Conservation (phyloP, 2,329 filamentous ascomycete genomes). For the Fusarium sp. region DNA sequence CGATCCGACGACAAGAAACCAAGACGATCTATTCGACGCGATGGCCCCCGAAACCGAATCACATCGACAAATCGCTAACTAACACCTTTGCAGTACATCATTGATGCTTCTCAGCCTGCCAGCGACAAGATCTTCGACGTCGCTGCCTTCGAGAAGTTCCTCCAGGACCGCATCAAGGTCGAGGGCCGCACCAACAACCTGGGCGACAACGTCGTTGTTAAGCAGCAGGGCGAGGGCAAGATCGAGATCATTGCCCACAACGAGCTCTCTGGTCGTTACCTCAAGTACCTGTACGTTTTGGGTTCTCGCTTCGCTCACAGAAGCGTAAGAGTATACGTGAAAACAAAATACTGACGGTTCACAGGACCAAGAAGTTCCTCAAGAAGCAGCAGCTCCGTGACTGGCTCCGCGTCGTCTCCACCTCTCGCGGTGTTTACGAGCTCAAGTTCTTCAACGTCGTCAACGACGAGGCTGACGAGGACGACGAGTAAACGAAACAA, state of each 20-base stretch:
- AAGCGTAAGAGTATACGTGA: neutral
- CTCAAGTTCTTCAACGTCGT: slow-evolving; percentile 99
- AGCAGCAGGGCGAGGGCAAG: slow-evolving; percentile 94
- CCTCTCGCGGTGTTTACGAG: slow-evolving; percentile 98
- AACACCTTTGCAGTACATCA: slow-evolving; percentile 79
- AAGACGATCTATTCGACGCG: neutral
- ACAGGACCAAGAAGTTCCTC: slow-evolving; percentile 99
- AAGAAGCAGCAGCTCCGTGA: slow-evolving; percentile 99
- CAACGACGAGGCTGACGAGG: slow-evolving; percentile 96
- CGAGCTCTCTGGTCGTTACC: slow-evolving; percentile 97
- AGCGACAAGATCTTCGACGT: slow-evolving; percentile 99
- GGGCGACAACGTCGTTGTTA: slow-evolving; percentile 91
- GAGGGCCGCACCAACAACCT: slow-evolving; percentile 98
- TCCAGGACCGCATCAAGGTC: slow-evolving; percentile 99
- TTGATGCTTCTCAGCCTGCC: slow-evolving; percentile 98
- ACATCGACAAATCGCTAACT: slow-evolving; percentile 30
- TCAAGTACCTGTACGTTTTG: slow-evolving; percentile 94
- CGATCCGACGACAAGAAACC: neutral
- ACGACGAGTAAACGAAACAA: slow-evolving; percentile 85
- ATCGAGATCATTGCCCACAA: slow-evolving; percentile 98
- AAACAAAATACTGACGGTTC: slow-evolving; percentile 5
- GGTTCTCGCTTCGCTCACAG: neutral
- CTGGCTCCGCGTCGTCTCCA: slow-evolving; percentile 99
- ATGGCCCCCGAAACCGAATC: neutral
- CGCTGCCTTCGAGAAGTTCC: slow-evolving; percentile 99